Evolutionary conservation across 176 grass and related monocot genomes (phyloP), one percentile per base, ranked within the genome.

Genomic region (Zea luxurians): DNA sequence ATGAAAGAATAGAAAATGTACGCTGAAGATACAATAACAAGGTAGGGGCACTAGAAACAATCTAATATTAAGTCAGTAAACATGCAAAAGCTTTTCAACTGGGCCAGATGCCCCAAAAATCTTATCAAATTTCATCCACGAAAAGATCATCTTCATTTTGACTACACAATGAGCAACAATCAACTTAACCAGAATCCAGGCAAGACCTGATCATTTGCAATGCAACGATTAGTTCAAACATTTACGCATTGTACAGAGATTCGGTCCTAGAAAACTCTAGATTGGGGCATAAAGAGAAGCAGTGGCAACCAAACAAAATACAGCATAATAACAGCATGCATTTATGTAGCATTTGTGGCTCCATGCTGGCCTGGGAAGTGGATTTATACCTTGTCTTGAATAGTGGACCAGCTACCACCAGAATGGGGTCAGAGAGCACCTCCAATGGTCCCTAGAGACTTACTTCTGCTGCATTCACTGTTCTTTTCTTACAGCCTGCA

Each of bases 381-480:
- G 83, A 75, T 82, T 89, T 82, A 89, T 72, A 80, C 87, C 83
- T 89, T 82, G 87, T 82, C 78, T 85, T 89, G 78, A 85, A 89
- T 85, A 85, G 83, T 85, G 87, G 83, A 78, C 73, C 83, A 82
- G 67, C 83, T 63, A 78, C 52, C 58, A 74, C 61, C 68, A 85
- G 73, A 49, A 61, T 85, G 73, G 73, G 82, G 73, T 73, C 82
- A 73, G 50, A 73, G 66, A 68, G 78, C 82, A 80, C 82, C 81
- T 73, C 77, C 77, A 66, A 85, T 89, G 87, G 87, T 89, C 87
- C 82, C 82, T 65, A 61, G 57, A 68, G 54, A 52, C 48, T 85
- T 82, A 52, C 48, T 85, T 82, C 44, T 67, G 36, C 78, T 85
- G 78, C 78, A 85, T 78, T 89, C 83, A 78, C 78, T 82, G 83